Evolutionary conservation across 257 asterid species (phyloP).

Genomic region (Datura wrightii): DNA sequence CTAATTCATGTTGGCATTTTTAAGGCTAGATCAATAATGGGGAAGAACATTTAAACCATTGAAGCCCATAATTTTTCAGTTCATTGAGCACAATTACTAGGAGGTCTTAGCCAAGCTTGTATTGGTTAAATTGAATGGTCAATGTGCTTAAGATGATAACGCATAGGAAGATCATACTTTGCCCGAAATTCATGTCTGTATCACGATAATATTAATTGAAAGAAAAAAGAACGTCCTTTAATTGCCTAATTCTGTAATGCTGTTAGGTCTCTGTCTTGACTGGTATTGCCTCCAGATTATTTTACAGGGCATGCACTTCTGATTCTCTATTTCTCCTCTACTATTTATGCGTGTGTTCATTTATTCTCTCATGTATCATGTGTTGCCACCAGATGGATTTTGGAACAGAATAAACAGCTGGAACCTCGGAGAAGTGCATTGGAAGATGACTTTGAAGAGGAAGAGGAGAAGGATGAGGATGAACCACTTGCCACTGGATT

Average conservation of each 20-base stretch:
- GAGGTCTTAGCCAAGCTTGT: neutral
- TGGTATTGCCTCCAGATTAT: neutral
- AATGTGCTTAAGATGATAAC: neutral
- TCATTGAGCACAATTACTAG: neutral
- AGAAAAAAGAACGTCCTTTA: neutral
- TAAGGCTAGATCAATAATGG: neutral
- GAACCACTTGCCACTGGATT: conserved; percentile 66
- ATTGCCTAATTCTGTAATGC: neutral
- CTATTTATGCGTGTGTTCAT: neutral
- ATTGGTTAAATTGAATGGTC: neutral
- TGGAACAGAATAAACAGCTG: conserved; percentile 74
- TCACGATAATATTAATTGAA: neutral
- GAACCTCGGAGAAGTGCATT: conserved; percentile 95
- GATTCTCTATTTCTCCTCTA: neutral
- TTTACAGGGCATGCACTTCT: neutral
- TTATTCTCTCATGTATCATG: conserved; percentile 19
- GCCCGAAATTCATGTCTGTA: neutral
- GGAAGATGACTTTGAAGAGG: conserved; percentile 99
- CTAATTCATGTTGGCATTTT: neutral
- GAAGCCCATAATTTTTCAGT: conserved; percentile 23
- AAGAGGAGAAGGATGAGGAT: conserved; percentile 95
- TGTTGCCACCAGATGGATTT: conserved; percentile 64
- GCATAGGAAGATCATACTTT: neutral
- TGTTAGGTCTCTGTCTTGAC: neutral
- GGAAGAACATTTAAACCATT: neutral